Evolutionary conservation across 2,329 filamentous ascomycete genomes (phyloP), one percentile per base, ranked within the genome.

Genomic region (Colletotrichum sojae): DNA sequence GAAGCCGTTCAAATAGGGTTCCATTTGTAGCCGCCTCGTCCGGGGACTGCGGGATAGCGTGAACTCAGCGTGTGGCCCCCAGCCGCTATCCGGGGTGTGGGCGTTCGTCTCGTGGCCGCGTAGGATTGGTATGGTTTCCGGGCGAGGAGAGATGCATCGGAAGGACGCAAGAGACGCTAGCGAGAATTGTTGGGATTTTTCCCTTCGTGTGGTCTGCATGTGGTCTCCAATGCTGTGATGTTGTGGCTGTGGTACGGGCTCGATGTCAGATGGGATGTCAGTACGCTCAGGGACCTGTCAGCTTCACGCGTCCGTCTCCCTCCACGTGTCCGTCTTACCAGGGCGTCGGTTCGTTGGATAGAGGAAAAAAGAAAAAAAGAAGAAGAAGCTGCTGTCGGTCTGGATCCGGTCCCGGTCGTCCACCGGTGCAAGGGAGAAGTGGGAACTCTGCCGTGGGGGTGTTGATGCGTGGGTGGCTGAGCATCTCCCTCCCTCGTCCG

Each of bases 1-100:
- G 16, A 49, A 31, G 49, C 49, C 48, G 49, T 69, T 55, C 40
- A 65, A 69, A 51, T 60, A 66, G 55, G 43, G 61, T 59, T 66
- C 31, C 31, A 36, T 36, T 2, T 36, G 31, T 36, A 36, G 59
- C 40, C 45, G 65, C 48, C 31, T 40, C 45, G 45, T 27, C 43
- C 15, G 15, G 53, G n/a, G 25, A 52, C 16, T 20, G 48, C 48
- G n/a, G 46, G 18, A 18, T 18, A 8, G n/a, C 20, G 18, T 8
- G 46, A 49, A 22, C 8, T 10, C 46, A 20, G 10, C 16, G 18
- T 22, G 10, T 18, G 6, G 46, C 18, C 46, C 10, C 20, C n/a
- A n/a, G 46, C 18, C 3, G 9, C 13, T n/a, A 59, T 40, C 20
- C 22, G 66, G 54, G 52, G 31, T 3, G 9, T 36, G 31, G 65